These are phyloP conservation scores for Xylaria curta DNA, from an alignment of 495 filamentous ascomycete genomes.

Conservation along the genomic window DNA sequence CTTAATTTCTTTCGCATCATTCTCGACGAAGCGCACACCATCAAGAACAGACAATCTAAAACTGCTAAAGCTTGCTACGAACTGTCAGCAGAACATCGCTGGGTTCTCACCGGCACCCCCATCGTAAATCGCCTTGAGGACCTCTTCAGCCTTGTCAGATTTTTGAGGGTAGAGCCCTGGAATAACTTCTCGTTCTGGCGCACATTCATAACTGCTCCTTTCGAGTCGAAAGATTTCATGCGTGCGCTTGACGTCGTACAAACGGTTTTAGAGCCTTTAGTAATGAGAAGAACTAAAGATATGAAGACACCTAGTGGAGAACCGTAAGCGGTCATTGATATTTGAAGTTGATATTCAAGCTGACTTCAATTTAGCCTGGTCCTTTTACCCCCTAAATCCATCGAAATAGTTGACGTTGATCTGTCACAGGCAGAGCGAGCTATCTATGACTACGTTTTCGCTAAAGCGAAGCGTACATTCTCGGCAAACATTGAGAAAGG, in stretches of 20 bases:
- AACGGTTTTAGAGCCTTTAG: conserved; percentile 91
- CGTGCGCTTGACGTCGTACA: conserved; percentile 96
- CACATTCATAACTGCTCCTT: conserved; percentile 96
- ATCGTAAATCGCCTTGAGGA: conserved; percentile 97
- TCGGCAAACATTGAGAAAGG: conserved; percentile 86
- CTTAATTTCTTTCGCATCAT: conserved; percentile 93
- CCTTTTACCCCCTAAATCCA: conserved; percentile 77
- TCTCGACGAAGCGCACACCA: conserved; percentile 91
- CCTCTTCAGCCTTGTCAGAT: conserved; percentile 92
- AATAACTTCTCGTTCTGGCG: conserved; percentile 99
- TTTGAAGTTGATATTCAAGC: background rate
- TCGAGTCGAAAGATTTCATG: conserved; percentile 92
- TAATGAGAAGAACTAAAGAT: conserved; percentile 93
- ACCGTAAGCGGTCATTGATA: conserved; percentile 46
- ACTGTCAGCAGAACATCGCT: conserved; percentile 81
- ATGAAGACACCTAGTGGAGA: conserved; percentile 95
- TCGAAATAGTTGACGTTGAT: conserved; percentile 85
- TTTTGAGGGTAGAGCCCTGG: conserved; percentile 94
- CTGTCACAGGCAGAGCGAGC: conserved; percentile 83
- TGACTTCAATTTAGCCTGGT: conserved; percentile 62
- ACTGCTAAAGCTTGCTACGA: conserved; percentile 94
- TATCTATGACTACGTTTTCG: conserved; percentile 90
- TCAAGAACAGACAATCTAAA: conserved; percentile 90
- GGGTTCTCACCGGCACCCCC: conserved; percentile 93
- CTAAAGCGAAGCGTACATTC: conserved; percentile 81